Base-by-base conservation (phyloP, 495 filamentous ascomycete species). In the Tuber microsphaerosporum region DNA sequence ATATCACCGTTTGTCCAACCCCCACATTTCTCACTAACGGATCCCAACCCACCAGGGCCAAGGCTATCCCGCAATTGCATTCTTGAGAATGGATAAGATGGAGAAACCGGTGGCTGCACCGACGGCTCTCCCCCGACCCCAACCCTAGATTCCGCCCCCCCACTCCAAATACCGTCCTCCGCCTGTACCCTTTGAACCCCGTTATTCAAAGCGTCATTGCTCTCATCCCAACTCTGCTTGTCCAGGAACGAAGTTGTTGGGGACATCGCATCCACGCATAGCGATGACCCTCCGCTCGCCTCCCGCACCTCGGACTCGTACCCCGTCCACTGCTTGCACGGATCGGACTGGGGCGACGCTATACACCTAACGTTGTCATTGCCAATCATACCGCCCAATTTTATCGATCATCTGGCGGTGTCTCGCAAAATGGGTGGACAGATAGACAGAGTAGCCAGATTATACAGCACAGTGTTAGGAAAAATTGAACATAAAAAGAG, bases 1-100 rank as follows among this genome's bases (percentile, higher is more conserved):
- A 76, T 73, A 79, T 70, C 43, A 34, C 19, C 70, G 41, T 34
- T 43, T 26, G 0, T 16, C 61, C 6, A 44, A 61, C 61, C 19
- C 68, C 26, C 70, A 22, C 71, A 68, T 42, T 71, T 73, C 69
- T 74, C 74, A 4, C 71, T 48, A 9, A 80, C 39, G 4, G 77
- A 71, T 42, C 31, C 61, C 37, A 76, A 46, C 44, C 31, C 43
- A 20, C 71, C 48, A 70, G 71, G 56, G 10, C 68, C n/a, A 41
- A 37, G 20, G 44, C 69, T 26, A 68, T 45, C 77, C 31, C 5
- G 22, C 69, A 80, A 74, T 34, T 56, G 56, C 77, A 80, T 80
- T 68, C 71, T 69, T 14, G 73, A 71, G 16, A 80, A 69, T 22
- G 71, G 65, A 34, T 45, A 42, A 68, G 75, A 77, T 16, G 76